Evolutionary conservation across 331 rosid species (phyloP), one percentile per base, ranked within the genome.

Genomic region (Malus hybrid): DNA sequence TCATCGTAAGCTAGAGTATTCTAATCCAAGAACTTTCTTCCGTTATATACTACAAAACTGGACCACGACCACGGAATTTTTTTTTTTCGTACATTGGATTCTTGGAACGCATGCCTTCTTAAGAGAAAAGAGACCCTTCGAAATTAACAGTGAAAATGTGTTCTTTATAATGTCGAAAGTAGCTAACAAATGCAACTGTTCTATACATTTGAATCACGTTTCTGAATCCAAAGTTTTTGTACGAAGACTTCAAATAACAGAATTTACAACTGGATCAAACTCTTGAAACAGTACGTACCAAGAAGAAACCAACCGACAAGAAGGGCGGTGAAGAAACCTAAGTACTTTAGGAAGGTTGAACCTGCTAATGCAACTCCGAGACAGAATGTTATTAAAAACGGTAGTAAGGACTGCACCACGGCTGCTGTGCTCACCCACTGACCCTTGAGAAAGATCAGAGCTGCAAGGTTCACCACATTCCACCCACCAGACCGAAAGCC

Each of bases 381-480:
- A 34, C 80, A 64, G 75, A 89, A 80, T 70, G 83, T 85, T 67
- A 90, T 55, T 28, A 83, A 78, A 83, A 83, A 95, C 44, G 99
- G 98, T 60, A 95, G 75, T 73, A 87, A 56, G 16, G 99, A 81
- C 18, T 86, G 77, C 81, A 89, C 82, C 77, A 88, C 69, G 65
- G 96, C 77, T 54, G 82, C 80, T 77, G n/a, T 83, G 89, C 89
- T 84, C 71, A 95, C 98, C 99, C 98, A 90, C 19, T 85, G 82
- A 18, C 98, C 97, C 85, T 86, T 89, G 69, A 90, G 79, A 67
- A 90, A 87, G 74, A 95, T 76, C 76, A 88, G 86, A 85, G 87
- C 80, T 6, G 98, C 98, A 67, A 95, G 97, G 93, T 87, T 95
- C 80, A 95, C 99, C 83, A 92, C 97, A 73, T 95, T 95, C 99